Percentiles rank a stretch among this genome's conserved stretches.
Conservation (phyloP, 441 rosid genomes). For the Syzygium malaccense region DNA sequence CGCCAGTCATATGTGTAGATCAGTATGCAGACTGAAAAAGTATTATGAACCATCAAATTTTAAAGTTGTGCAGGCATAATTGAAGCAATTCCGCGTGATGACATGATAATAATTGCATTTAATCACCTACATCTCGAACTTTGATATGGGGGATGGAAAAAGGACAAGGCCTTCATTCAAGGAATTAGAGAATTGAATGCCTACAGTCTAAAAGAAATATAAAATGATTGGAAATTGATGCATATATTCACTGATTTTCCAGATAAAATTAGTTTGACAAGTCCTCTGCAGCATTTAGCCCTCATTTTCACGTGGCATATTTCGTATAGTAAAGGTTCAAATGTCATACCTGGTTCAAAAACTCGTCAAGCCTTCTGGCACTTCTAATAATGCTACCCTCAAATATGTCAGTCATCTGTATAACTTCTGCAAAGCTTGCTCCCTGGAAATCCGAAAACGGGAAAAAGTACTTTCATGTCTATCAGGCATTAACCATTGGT, state of each 20-base stretch:
- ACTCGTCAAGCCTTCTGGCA: conserved; percentile 91
- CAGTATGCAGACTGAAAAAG: neutral
- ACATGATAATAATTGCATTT: neutral
- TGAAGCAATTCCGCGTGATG: neutral
- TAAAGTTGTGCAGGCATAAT: neutral
- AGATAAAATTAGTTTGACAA: neutral
- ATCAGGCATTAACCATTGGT: neutral
- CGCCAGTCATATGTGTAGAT: neutral
- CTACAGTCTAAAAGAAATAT: neutral
- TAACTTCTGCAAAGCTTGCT: conserved; percentile 83
- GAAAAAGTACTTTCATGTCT: neutral
- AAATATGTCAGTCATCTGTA: conserved; percentile 93
- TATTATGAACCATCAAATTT: neutral
- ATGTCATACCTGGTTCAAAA: conserved; percentile 79
- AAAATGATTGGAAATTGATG: neutral
- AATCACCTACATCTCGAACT: neutral
- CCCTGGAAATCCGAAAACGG: conserved; percentile 38
- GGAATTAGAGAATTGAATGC: neutral
- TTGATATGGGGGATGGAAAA: neutral
- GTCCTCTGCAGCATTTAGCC: neutral
- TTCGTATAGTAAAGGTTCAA: neutral
- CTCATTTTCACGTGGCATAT: neutral
- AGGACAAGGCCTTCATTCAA: neutral
- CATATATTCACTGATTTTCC: neutral
- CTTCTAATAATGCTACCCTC: conserved; percentile 96